Evolutionary conservation across 2,329 filamentous ascomycete species (phyloP).

Genomic region (Exophiala oligosperma): DNA sequence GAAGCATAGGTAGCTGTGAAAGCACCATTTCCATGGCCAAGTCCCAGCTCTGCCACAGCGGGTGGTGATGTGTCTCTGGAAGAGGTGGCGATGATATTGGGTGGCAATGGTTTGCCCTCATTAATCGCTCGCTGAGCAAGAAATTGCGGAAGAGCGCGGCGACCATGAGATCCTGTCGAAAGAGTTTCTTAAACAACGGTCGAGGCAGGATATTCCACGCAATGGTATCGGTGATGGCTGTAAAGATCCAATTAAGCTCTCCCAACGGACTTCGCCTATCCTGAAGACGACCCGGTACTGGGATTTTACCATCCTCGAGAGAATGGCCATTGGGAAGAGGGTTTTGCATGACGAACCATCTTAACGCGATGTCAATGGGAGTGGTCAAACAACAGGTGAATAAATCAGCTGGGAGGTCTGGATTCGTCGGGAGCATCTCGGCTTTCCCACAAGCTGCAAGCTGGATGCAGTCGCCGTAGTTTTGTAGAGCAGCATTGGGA

Average conservation of each 20-base stretch:
- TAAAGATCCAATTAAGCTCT: constrained; percentile 99
- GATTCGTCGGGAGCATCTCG: constrained; percentile 93
- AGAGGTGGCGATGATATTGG: constrained; percentile 88
- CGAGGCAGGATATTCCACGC: constrained; percentile 95
- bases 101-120: constrained; percentile 94
- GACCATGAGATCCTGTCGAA: constrained; percentile 98
- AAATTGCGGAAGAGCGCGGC: constrained; percentile 96
- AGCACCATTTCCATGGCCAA: constrained; percentile 93
- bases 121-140: constrained; percentile 87
- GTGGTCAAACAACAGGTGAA: constrained; percentile 96
- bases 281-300: constrained; percentile 82
- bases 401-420: constrained; percentile 85
- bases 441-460: constrained; percentile 87
- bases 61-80: constrained; percentile 93
- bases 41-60: constrained; percentile 97
- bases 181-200: constrained; percentile 92
- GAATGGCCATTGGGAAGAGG: constrained; percentile 68
- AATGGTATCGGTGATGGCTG: constrained; percentile 97
- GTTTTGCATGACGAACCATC: constrained; percentile 95
- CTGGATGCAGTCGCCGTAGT: constrained; percentile 85
- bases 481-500: constrained; percentile 61
- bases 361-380: constrained; percentile 93
- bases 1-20: constrained; percentile 79
- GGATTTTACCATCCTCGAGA: constrained; percentile 77
- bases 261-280: constrained; percentile 91